phyloP scores from a whole-genome alignment of 108 stramenopile species.

The Cyclotella atomus region DNA sequence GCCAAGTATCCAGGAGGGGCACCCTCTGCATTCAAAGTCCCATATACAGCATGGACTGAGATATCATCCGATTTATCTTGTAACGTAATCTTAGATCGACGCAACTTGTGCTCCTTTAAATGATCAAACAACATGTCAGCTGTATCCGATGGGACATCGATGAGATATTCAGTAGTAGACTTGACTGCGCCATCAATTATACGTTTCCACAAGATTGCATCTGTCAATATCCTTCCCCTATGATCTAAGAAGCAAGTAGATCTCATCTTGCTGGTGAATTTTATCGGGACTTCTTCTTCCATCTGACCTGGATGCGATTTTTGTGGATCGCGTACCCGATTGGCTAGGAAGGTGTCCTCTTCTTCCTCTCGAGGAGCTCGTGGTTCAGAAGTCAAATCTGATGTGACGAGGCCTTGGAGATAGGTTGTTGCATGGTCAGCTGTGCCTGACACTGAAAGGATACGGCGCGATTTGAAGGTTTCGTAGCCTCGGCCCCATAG shows the following conservation, averaged over 20 bases:
- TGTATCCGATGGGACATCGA: slow-evolving; percentile 74
- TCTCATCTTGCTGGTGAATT: slow-evolving; percentile 66
- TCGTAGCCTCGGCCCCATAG: slow-evolving; percentile 87
- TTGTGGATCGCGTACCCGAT: not conserved
- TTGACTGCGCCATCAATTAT: not conserved
- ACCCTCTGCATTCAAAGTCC: slow-evolving; percentile 71
- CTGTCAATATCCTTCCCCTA: slow-evolving; percentile 83
- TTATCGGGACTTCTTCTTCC: slow-evolving; percentile 44
- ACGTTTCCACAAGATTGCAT: slow-evolving; percentile 81
- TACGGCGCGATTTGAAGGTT: slow-evolving; percentile 66
- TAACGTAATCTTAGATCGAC: slow-evolving; percentile 73
- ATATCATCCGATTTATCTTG: slow-evolving; percentile 61
- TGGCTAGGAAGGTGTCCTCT: slow-evolving; percentile 15
- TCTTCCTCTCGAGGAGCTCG: slow-evolving; percentile 58
- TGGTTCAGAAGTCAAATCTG: slow-evolving; percentile 64
- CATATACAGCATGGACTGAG: slow-evolving; percentile 72
- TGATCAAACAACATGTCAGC: slow-evolving; percentile 66
- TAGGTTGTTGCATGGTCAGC: slow-evolving; percentile 67
- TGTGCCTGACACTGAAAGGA: slow-evolving; percentile 73
- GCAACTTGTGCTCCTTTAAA: slow-evolving; percentile 70
- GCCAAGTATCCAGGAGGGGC: slow-evolving; percentile 74
- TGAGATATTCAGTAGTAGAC: slow-evolving; percentile 58
- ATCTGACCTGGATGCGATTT: not conserved
- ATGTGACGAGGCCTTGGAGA: slow-evolving; percentile 81
- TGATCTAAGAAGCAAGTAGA: slow-evolving; percentile 82